Base-by-base conservation (phyloP, 2,329 filamentous ascomycete genomes). In the Tolypocladium guangdongense region DNA sequence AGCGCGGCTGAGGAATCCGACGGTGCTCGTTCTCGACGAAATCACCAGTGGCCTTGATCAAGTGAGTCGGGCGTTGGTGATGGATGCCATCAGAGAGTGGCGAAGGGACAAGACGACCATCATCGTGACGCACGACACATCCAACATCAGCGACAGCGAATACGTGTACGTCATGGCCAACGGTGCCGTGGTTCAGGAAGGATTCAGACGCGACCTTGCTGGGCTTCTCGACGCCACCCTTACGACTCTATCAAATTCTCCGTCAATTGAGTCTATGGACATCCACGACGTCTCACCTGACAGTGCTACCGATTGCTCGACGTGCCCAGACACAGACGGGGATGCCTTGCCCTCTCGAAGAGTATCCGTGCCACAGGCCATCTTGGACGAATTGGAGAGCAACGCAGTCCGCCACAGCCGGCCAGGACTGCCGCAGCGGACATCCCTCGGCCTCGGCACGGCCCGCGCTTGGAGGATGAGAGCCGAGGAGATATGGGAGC, bases 51-150 rank as follows among this genome's bases (percentile, higher is more conserved):
- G 88, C 0, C 73, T 97, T 11, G 92, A 97, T 61, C 81, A 84
- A n/a, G 74, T 78, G 11, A 91, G 80, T 53, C 80, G 85, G 56
- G 71, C 71, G 0, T 68, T 83, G 14, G 78, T 96, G 38, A 85
- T 95, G 76, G 80, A 87, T 43, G 81, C 84, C 0, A 85, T 96
- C 51, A 78, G 89, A 8, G 64, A 78, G 22, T 96, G 90, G 92
- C 78, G 93, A 24, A 73, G 71, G 37, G 85, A 80, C 0, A 93
- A 88, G 65, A 96, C 91, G 0, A 97, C 92, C 0, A 88, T 97
- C 51, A 82, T 97, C 59, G 92, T 97, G 61, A 96, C 93, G 0
- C 92, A 97, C 63, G 90, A 97, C 58, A 79, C 93, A 35, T 78
- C 82, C 0, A 87, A 92, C 59, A 92, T 97, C 11, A 66, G 71